Evolutionary conservation across 176 grass and related monocot species (phyloP).

Genomic region (Eragrostis curvula): DNA sequence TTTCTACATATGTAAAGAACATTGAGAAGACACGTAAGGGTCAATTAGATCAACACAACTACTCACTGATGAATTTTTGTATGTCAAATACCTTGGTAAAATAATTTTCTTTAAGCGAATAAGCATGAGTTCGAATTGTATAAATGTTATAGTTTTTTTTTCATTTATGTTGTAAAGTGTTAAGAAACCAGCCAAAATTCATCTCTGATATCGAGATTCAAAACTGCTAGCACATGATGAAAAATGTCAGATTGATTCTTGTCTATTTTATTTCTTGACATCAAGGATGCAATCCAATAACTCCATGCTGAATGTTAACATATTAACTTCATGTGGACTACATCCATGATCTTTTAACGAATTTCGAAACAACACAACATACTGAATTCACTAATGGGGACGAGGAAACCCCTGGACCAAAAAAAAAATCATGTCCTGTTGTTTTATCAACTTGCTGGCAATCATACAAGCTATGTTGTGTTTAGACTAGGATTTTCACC

Average conservation of each 20-base stretch:
- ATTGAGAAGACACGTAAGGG: neutral
- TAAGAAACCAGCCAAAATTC: too few species aligned
- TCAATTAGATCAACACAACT: neutral
- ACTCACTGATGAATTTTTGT: neutral
- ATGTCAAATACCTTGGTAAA: neutral
- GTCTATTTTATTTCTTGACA: neutral
- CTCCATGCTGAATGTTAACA: neutral
- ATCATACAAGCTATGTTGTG: neutral
- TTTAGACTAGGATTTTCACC: neutral
- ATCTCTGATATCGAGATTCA: neutral
- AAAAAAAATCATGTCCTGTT: neutral
- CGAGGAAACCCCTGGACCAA: neutral
- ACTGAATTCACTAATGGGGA: neutral
- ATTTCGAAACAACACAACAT: neutral
- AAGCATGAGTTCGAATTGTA: conserved; percentile 1
- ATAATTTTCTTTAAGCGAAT: neutral
- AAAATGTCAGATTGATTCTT: neutral
- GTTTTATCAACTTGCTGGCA: neutral
- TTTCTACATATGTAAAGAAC: neutral
- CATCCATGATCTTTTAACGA: neutral
- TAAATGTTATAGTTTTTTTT: neutral
- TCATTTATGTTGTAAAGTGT: too few species aligned
- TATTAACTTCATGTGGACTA: neutral
- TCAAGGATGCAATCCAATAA: neutral
- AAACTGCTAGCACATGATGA: neutral